These are phyloP conservation scores for Neltuma alba DNA, from an alignment of 306 rosid genomes.

Conservation along the genomic window DNA sequence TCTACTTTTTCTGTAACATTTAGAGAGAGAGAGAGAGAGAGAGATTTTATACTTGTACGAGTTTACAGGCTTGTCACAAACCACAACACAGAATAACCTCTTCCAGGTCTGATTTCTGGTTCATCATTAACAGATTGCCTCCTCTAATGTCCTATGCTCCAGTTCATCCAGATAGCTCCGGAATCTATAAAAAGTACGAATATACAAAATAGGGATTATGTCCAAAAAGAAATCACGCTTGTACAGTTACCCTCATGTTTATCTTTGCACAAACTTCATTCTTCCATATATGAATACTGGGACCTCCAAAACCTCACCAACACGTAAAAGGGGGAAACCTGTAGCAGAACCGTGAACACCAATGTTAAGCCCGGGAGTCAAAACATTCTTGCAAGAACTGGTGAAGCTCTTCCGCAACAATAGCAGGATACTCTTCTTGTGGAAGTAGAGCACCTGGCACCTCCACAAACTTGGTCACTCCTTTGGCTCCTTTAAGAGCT, in stretches of 20 bases:
- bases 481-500: slow-evolving; percentile 84
- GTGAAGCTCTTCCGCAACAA: slow-evolving; percentile 80
- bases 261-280: slow-evolving; percentile 38
- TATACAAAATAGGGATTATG: slow-evolving; percentile 1
- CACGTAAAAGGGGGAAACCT: slow-evolving; percentile 11
- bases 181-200: background rate
- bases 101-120: background rate
- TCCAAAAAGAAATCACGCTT: slow-evolving; percentile 26
- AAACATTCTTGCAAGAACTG: slow-evolving; percentile 70
- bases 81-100: background rate
- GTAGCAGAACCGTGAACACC: slow-evolving; percentile 10
- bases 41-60: background rate
- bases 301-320: slow-evolving; percentile 10
- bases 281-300: background rate
- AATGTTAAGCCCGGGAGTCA: slow-evolving; percentile 35
- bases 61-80: background rate
- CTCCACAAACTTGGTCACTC: slow-evolving; percentile 87
- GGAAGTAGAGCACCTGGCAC: slow-evolving; percentile 97
- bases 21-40: too few relatives aligned
- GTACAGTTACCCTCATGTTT: slow-evolving; percentile 8
- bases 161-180: background rate
- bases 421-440: slow-evolving; percentile 84
- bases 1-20: background rate
- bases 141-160: background rate
- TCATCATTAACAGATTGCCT: background rate